Percentiles rank a stretch among this genome's conserved stretches.
phyloP scores from a whole-genome alignment of 1,139 yeast species.

The Magnusiomyces sp. region DNA sequence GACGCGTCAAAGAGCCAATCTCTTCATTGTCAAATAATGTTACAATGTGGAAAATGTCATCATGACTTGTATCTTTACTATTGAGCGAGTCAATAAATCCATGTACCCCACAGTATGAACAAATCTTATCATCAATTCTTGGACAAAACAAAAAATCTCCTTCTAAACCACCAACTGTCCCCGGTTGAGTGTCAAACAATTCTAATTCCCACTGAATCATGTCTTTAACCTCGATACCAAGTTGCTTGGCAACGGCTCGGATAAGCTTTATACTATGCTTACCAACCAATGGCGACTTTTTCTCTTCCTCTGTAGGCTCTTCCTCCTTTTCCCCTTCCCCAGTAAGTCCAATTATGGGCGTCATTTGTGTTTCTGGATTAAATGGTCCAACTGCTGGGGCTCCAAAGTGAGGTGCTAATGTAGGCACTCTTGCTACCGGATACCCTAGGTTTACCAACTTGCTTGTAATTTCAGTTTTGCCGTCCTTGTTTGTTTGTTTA shows the following conservation, averaged over 20 bases:
- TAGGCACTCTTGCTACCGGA: constrained; percentile 85
- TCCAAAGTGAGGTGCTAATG: constrained; percentile 92
- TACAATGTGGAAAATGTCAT: constrained; percentile 51
- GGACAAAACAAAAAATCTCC: constrained; percentile 88
- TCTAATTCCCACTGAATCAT: constrained; percentile 83
- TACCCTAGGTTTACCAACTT: constrained; percentile 70
- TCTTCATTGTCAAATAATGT: constrained; percentile 92
- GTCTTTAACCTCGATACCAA: constrained; percentile 45
- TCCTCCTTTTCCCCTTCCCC: constrained; percentile 26
- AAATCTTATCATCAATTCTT: constrained; percentile 83
- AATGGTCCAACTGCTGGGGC: constrained; percentile 71
- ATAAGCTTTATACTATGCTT: constrained; percentile 70
- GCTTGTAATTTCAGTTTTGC: constrained; percentile 39
- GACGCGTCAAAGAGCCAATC: constrained; percentile 82
- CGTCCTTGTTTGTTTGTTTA: constrained; percentile 36
- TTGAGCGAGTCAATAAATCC: constrained; percentile 45
- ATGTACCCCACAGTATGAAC: constrained; percentile 72
- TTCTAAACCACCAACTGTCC: constrained; percentile 79
- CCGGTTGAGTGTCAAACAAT: constrained; percentile 74
- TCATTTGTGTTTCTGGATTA: constrained; percentile 77
- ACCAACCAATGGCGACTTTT: constrained; percentile 50
- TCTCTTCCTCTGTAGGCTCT: constrained; percentile 50
- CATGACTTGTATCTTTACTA: constrained; percentile 48
- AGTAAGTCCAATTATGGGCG: constrained; percentile 70
- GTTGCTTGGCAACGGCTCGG: constrained; percentile 59